phyloP scores from a whole-genome alignment of 1,139 yeast genomes.

The Suhomyces maxii region DNA sequence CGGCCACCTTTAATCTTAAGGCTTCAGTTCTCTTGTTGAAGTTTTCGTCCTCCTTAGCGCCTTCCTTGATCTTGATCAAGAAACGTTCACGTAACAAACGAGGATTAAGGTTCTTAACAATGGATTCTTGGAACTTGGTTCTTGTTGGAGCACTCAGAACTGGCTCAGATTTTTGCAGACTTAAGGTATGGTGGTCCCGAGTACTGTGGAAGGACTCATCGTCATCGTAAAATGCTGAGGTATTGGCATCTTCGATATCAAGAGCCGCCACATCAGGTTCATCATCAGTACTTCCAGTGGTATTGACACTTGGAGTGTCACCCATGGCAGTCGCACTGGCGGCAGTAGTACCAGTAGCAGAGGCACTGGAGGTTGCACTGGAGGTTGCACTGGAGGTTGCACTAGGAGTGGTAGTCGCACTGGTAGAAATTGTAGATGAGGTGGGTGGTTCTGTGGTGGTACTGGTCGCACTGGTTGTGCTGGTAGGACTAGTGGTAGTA shows the following conservation, averaged over 20 bases:
- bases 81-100: conserved; percentile 23
- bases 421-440: too few relatives aligned
- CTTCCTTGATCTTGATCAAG: conserved; percentile 19
- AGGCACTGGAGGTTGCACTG: too few relatives aligned
- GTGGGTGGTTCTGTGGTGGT: too few relatives aligned
- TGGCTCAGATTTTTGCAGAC: background rate
- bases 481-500: too few relatives aligned
- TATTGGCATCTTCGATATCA: too few relatives aligned
- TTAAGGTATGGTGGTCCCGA: background rate
- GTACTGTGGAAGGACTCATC: conserved; percentile 11
- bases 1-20: conserved; percentile 34
- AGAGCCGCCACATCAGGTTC: too few relatives aligned
- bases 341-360: too few relatives aligned
- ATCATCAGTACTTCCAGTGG: background rate
- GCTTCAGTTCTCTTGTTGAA: conserved; percentile 14
- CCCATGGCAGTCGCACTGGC: too few relatives aligned
- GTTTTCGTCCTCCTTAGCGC: conserved; percentile 11
- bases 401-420: too few relatives aligned
- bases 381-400: too few relatives aligned
- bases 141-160: background rate
- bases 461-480: too few relatives aligned
- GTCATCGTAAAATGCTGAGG: background rate
- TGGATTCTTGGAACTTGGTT: conserved; percentile 37
- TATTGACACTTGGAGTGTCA: background rate
- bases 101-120: conserved; percentile 35